A percentile compares a stretch with the other conserved stretches of the same genome.
Conservation (phyloP, 2,329 filamentous ascomycete genomes). For the Xylogone sp. region DNA sequence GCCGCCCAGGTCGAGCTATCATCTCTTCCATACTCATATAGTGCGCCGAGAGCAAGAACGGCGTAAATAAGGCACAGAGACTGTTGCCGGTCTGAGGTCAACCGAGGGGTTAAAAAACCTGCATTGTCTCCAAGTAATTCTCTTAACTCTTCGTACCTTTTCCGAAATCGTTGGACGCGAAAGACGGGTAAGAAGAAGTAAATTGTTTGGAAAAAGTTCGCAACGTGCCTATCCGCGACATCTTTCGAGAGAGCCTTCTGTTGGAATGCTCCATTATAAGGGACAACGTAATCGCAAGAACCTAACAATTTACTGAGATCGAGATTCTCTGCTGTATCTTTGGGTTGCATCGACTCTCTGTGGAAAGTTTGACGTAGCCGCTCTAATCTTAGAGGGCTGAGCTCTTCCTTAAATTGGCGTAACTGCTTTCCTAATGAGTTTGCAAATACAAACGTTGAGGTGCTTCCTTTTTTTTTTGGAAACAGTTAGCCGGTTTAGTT, state of each 20-base stretch:
- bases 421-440: not conserved
- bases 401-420: not conserved
- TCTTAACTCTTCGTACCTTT: not conserved
- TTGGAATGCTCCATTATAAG: not conserved
- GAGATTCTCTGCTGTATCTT: not conserved
- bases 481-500: no score
- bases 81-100: not conserved
- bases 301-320: not conserved
- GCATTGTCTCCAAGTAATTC: not conserved
- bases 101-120: not conserved
- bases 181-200: not conserved
- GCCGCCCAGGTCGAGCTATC: not conserved
- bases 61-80: not conserved
- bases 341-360: not conserved
- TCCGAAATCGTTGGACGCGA: not conserved
- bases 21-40: not conserved
- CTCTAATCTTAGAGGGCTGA: not conserved
- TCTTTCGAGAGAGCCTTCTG: not conserved
- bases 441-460: not conserved
- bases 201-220: not conserved
- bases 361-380: not conserved
- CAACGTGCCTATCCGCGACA: not conserved
- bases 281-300: not conserved
- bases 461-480: not conserved
- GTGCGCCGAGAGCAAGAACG: not conserved